A percentile compares a stretch with the other conserved stretches of the same genome.
Evolutionary conservation across 139 green algal genomes (phyloP).

Genomic region (Chlamydomonas eustigma): DNA sequence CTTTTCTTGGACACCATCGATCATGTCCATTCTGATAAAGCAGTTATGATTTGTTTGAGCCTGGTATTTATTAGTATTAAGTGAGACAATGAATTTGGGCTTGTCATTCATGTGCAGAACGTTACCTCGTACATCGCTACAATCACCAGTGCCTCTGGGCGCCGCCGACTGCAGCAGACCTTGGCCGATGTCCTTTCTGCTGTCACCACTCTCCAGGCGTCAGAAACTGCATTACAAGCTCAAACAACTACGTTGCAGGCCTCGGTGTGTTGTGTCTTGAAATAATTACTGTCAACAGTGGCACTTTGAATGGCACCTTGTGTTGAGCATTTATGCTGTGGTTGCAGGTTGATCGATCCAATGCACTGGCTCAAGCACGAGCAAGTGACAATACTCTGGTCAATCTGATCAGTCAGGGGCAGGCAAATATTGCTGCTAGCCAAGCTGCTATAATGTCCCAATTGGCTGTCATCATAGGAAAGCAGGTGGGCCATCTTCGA

Average conservation of each 20-base stretch:
- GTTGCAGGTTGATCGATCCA: slow-evolving; percentile 45
- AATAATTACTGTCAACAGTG: no score
- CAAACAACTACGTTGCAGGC: slow-evolving; percentile 43
- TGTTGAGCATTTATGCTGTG: background rate
- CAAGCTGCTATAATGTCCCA: slow-evolving; percentile 46
- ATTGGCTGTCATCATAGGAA: slow-evolving; percentile 64
- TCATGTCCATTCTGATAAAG: no score
- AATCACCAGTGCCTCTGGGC: background rate
- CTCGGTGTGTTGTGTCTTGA: no score
- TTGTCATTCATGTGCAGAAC: no score
- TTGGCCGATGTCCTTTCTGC: background rate
- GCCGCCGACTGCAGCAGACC: slow-evolving; percentile 1
- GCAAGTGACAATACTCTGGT: slow-evolving; percentile 52
- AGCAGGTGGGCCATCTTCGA: slow-evolving; percentile 32
- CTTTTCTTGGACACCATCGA: no score
- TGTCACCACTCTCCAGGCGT: background rate
- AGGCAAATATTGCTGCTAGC: slow-evolving; percentile 45
- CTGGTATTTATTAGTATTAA: no score
- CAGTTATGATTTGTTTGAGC: no score
- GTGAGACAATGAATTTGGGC: no score
- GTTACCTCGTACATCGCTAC: background rate
- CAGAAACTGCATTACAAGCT: slow-evolving; percentile 30
- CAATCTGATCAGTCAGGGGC: slow-evolving; percentile 56
- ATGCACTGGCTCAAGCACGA: slow-evolving; percentile 43
- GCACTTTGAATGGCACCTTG: background rate